phyloP scores from a whole-genome alignment of 2,329 filamentous ascomycete genomes.

The Leptographium galeiforme region DNA sequence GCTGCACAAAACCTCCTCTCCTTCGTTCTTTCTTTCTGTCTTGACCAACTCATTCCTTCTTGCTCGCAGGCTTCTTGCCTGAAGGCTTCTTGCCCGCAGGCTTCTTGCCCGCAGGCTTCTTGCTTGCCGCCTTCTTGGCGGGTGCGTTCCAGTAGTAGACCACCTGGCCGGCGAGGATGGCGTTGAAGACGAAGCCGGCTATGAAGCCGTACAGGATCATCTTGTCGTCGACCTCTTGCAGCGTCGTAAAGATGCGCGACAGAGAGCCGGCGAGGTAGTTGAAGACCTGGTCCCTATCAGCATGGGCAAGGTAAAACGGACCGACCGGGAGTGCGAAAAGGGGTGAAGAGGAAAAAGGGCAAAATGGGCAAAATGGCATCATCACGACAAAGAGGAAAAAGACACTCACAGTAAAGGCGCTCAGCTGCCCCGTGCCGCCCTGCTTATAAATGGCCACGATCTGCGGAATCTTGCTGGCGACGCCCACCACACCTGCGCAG shows the following conservation, averaged over 20 bases:
- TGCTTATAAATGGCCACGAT: slow-evolving; percentile 75
- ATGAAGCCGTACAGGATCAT: slow-evolving; percentile 92
- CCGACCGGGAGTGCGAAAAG: background rate
- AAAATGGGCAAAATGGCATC: background rate
- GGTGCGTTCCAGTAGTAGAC: slow-evolving; percentile 79
- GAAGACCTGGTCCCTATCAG: slow-evolving; percentile 58
- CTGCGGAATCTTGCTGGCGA: slow-evolving; percentile 89
- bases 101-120: slow-evolving; percentile 18
- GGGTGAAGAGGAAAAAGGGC: background rate
- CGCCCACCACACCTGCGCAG: slow-evolving; percentile 66
- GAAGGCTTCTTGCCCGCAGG: background rate
- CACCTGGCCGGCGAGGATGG: slow-evolving; percentile 79
- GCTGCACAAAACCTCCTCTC: background rate
- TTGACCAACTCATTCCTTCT: background rate
- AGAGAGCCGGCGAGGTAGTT: slow-evolving; percentile 92
- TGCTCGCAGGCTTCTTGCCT: background rate
- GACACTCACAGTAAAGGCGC: slow-evolving; percentile 66
- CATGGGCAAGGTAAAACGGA: background rate
- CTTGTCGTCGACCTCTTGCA: slow-evolving; percentile 95
- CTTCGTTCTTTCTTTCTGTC: background rate
- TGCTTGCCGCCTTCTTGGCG: slow-evolving; percentile 15
- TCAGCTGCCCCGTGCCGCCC: slow-evolving; percentile 87
- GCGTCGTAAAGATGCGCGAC: slow-evolving; percentile 89
- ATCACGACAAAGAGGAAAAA: background rate
- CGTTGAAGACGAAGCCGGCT: slow-evolving; percentile 80